A percentile compares a stretch with the other conserved stretches of the same genome.
phyloP scores from a whole-genome alignment of 345 rosid genomes.

The Rhodamnia argentea region DNA sequence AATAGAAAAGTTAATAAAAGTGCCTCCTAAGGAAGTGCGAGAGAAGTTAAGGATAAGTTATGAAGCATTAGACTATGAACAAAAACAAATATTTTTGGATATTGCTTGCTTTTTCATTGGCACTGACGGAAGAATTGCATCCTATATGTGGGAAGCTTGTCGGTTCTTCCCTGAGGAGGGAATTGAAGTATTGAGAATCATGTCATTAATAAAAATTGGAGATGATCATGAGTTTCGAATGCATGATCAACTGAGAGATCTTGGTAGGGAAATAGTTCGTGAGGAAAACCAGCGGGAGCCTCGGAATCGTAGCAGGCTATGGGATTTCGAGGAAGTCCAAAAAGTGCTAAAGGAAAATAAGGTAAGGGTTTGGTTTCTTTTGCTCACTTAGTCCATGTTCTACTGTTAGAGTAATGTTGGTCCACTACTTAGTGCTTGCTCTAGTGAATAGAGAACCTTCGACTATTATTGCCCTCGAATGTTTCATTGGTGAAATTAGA shows the following conservation, averaged over 20 bases:
- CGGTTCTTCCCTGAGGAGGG: not conserved
- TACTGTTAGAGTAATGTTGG: not conserved
- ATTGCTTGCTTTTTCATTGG: not conserved
- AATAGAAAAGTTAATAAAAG: not conserved
- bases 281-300: not conserved
- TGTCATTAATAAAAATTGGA: not conserved
- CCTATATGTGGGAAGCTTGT: not conserved
- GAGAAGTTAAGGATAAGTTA: not conserved
- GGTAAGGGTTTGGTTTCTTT: not conserved
- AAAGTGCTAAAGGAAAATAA: not conserved
- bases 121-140: not conserved
- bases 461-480: too few relatives aligned
- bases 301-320: not conserved
- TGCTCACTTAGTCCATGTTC: not conserved
- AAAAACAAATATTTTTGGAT: not conserved
- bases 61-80: not conserved
- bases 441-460: too few relatives aligned
- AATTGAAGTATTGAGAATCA: not conserved
- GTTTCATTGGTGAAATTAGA: too few relatives aligned
- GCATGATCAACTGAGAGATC: not conserved
- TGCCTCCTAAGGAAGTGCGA: not conserved
- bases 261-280: not conserved
- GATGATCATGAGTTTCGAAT: not conserved
- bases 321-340: not conserved
- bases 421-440: not conserved